Evolutionary conservation across 2,329 filamentous ascomycete species (phyloP).

Genomic region (Hymenoscyphus linearis): DNA sequence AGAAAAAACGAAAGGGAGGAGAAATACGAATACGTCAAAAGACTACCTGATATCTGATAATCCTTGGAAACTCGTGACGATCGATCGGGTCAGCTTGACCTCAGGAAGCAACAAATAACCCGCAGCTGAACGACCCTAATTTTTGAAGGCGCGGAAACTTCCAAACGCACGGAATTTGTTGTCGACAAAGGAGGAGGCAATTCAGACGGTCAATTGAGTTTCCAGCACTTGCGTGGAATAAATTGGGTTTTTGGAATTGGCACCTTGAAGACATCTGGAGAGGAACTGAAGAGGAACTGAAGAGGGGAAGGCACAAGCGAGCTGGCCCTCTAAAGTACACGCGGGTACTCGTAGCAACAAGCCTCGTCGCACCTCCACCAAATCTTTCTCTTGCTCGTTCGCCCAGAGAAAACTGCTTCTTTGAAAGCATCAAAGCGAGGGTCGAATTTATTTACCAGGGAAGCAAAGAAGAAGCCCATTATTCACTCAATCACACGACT

Average conservation of each 20-base stretch:
- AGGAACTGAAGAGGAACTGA: not conserved
- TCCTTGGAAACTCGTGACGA: not conserved
- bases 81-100: slow-evolving; percentile 8
- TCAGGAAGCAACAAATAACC: not conserved
- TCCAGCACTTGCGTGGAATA: not conserved
- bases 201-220: not conserved
- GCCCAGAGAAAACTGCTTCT: not conserved
- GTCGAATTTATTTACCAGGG: not conserved
- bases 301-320: slow-evolving; percentile 1
- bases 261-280: not conserved
- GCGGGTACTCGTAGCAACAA: not conserved
- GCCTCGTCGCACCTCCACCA: not conserved
- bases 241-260: slow-evolving; percentile 2
- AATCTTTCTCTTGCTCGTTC: not conserved
- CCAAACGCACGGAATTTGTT: not conserved
- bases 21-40: too few species aligned
- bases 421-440: not conserved
- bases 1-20: too few species aligned
- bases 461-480: not conserved
- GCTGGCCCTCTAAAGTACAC: not conserved
- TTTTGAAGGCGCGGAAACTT: not conserved
- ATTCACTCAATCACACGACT: not conserved
- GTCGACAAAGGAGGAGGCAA: not conserved
- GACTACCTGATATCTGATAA: not conserved
- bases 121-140: not conserved